Percentiles rank a stretch among this genome's conserved stretches.
Conservation (phyloP, 371 early-diverging fungal genomes). For the Massospora cicadina region DNA sequence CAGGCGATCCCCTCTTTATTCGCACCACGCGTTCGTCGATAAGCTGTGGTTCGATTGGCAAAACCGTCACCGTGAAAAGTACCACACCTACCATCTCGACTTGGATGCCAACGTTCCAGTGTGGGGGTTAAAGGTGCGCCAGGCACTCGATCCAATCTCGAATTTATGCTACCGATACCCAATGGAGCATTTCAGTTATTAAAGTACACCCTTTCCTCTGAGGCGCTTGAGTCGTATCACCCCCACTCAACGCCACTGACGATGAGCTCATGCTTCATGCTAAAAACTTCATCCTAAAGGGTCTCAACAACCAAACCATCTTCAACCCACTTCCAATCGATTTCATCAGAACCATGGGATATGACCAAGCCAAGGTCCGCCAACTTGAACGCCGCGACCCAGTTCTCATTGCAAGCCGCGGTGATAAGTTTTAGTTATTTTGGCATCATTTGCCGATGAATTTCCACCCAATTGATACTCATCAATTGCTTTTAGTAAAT, state of each 20-base stretch:
- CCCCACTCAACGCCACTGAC: too few species aligned
- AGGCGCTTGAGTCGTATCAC: too few species aligned
- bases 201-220: too few species aligned
- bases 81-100: not conserved
- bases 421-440: too few species aligned
- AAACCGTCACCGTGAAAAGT: not conserved
- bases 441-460: too few species aligned
- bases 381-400: not conserved
- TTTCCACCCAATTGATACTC: too few species aligned
- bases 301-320: not conserved
- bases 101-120: not conserved
- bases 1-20: conserved; percentile 13
- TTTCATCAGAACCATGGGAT: conserved; percentile 2
- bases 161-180: not conserved
- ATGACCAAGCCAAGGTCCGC: not conserved
- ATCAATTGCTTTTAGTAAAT: too few species aligned
- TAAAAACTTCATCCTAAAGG: too few species aligned
- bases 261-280: too few species aligned
- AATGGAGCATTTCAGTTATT: not conserved
- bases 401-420: too few species aligned
- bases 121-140: not conserved
- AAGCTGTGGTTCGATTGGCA: conserved; percentile 12
- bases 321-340: not conserved
- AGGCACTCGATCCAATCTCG: conserved; percentile 2
- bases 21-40: conserved; percentile 12